Evolutionary conservation across 305 asterid species (phyloP).

Genomic region (Ajuga reptans): DNA sequence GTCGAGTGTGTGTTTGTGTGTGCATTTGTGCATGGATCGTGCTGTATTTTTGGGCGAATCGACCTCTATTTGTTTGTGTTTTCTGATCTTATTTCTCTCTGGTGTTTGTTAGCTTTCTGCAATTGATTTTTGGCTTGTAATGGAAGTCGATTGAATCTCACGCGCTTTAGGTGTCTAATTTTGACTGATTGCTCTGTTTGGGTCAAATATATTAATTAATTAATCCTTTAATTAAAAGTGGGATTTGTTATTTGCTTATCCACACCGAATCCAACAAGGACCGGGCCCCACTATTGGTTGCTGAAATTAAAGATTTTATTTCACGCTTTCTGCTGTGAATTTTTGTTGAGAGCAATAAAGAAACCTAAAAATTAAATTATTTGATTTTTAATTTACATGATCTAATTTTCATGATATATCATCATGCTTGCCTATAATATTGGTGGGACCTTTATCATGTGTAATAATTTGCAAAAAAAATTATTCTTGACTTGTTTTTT

Average conservation of each 20-base stretch:
- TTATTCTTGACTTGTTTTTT: background rate
- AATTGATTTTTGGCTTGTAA: background rate
- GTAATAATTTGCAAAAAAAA: background rate
- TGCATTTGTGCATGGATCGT: background rate
- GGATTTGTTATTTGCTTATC: constrained; percentile 7
- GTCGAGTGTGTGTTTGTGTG: background rate
- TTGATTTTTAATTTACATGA: background rate
- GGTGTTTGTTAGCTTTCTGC: constrained; percentile 14
- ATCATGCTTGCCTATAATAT: background rate
- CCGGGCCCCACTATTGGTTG: constrained; percentile 18
- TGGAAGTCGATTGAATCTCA: constrained; percentile 27
- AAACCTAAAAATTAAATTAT: background rate
- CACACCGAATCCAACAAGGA: constrained; percentile 22
- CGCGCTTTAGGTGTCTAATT: constrained; percentile 24
- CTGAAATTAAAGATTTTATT: constrained; percentile 4
- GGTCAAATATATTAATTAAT: constrained; percentile 2
- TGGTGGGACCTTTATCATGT: background rate
- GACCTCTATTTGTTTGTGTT: constrained; percentile 6
- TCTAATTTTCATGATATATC: background rate
- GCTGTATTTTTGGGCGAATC: constrained; percentile 7
- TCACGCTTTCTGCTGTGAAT: background rate
- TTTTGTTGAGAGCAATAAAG: background rate
- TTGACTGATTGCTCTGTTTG: constrained; percentile 13
- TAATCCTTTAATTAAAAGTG: background rate
- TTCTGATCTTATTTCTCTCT: background rate